Conservation (phyloP, 768 basidiomycete species). For the Pleurotus salmoneostramineus region DNA sequence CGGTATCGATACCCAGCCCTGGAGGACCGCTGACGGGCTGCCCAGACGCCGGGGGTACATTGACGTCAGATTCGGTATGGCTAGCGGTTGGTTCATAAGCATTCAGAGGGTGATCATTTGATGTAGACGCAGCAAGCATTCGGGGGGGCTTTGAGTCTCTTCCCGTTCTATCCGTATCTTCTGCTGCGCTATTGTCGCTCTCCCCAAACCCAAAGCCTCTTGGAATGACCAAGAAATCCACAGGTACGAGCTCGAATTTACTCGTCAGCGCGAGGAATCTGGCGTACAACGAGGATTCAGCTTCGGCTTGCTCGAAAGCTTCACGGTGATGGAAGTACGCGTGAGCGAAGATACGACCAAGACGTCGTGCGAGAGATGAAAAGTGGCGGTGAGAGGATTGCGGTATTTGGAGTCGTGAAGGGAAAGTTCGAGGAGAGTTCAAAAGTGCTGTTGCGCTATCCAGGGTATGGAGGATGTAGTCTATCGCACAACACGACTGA, state of each 20-base stretch:
- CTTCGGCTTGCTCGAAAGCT: conserved; percentile 86
- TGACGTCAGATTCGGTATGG: not conserved
- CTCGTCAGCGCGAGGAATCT: conserved; percentile 83
- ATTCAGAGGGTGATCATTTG: not conserved
- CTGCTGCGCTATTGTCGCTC: conserved; percentile 6
- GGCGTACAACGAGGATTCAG: conserved; percentile 85
- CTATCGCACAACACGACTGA: conserved; percentile 94
- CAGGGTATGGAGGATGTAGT: conserved; percentile 90
- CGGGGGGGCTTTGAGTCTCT: conserved; percentile 31
- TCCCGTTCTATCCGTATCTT: conserved; percentile 12
- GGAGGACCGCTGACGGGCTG: not conserved
- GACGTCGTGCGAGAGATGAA: conserved; percentile 81
- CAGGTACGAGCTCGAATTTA: conserved; percentile 77
- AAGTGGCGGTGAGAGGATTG: conserved; percentile 83
- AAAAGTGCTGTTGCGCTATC: conserved; percentile 92
- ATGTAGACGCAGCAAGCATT: conserved; percentile 36
- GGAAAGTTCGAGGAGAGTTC: conserved; percentile 89
- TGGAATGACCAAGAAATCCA: conserved; percentile 83
- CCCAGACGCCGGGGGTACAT: not conserved
- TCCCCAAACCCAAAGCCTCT: conserved; percentile 19
- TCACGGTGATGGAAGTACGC: conserved; percentile 95
- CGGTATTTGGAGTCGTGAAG: conserved; percentile 84
- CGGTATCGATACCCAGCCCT: conserved; percentile 2
- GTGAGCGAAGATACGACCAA: conserved; percentile 94
- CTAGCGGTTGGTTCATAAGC: not conserved